These are phyloP conservation scores for Diacronema lutheri DNA, from an alignment of 78 protist genomes.

Conservation along the genomic window DNA sequence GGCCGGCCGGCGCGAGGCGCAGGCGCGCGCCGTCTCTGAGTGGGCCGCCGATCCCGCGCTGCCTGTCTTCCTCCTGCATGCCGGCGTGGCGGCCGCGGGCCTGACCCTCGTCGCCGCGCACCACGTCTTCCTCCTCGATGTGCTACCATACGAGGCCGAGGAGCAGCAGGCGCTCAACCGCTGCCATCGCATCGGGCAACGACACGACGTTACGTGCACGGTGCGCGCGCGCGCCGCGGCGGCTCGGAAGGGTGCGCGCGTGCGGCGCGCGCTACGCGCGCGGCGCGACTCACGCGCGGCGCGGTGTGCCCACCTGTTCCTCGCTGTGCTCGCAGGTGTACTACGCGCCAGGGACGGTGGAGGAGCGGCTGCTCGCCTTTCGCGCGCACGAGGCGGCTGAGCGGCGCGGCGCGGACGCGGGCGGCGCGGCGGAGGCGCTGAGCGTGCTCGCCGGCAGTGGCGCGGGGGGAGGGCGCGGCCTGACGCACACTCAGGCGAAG, in stretches of 20 bases:
- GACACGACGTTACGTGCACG: background rate
- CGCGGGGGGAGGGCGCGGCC: too few relatives aligned
- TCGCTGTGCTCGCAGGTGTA: background rate
- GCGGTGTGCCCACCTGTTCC: too few relatives aligned
- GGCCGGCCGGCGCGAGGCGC: background rate
- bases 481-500: too few relatives aligned
- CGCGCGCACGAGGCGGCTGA: background rate
- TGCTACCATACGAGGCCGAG: background rate
- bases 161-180: background rate
- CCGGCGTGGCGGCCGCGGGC: conserved; percentile 20
- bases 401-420: too few relatives aligned
- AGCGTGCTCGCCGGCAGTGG: too few relatives aligned
- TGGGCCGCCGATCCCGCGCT: background rate
- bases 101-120: conserved; percentile 15
- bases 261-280: too few relatives aligned
- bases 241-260: too few relatives aligned
- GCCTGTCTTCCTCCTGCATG: background rate
- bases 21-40: background rate
- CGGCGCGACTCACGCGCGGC: too few relatives aligned
- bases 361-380: background rate
- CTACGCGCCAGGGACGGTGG: background rate
- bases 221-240: too few relatives aligned
- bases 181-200: conserved; percentile 20
- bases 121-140: background rate
- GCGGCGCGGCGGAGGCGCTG: too few relatives aligned